Base-by-base conservation (phyloP, 1,139 yeast genomes). In the Yamadazyma mexicana region DNA sequence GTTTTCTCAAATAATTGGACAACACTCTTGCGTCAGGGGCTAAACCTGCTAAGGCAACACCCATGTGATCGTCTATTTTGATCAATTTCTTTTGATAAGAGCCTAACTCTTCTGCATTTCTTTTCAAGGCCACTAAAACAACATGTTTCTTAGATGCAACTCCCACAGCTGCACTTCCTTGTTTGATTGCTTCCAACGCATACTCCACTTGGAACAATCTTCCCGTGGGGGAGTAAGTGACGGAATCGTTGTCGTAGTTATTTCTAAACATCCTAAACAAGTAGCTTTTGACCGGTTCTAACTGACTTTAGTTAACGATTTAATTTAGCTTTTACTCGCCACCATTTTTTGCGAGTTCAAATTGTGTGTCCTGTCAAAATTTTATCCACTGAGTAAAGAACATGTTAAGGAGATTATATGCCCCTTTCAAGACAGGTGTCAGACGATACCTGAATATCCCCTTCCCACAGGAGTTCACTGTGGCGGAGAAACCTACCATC, bases 21-120 rank as follows among this genome's bases (percentile, higher is more conserved):
- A 88, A 69, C 37, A 92, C 95, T 50, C 99, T 77, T 22, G 98
- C 98, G 62, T 92, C 99, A 17, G 99, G 98, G 0, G 98, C 97
- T 56, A 92, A 77, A 4, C 99, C 99, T 0, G 99, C 97, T 44
- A 94, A 76, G 5, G 96, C 96, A 49, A 92, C 77, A 28, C 98
- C 98, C 77, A 92, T 70, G 62, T 92, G 98, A 50, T 84, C 85
- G 61, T 92, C 98, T 43, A 94, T 83, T 59, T 87, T 83, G 59
- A 92, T 85, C 55, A 92, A 77, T 62, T 92, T 92, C 75, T 87
- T 87, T 61, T 92, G 98, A 64, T 89, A 94, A 33, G 97, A 89
- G 17, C 98, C 97, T 51, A 92, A 75, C 62, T 92, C 98, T 64
- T 92, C 98, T 8, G 97, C 96, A 61, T 89, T 91, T 62, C 98